Evolutionary conservation across 2,329 filamentous ascomycete genomes (phyloP).

Genomic region (Lithohypha guttulata): DNA sequence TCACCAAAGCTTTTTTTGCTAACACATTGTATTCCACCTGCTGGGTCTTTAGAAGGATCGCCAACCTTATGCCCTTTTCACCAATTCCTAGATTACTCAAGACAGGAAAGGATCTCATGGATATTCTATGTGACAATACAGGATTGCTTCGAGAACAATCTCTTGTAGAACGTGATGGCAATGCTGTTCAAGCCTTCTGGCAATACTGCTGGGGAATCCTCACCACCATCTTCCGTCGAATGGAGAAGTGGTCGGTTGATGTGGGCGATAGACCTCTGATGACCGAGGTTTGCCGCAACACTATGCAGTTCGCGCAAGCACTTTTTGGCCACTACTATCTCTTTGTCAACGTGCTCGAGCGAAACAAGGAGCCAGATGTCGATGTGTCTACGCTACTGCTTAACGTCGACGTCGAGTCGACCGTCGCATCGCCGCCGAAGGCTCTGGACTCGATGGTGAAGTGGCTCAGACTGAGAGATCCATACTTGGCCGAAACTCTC

Average conservation of each 20-base stretch:
- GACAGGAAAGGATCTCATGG: constrained; percentile 50
- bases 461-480: constrained; percentile 83
- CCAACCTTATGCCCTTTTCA: constrained; percentile 47
- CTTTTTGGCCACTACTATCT: constrained; percentile 78
- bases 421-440: constrained; percentile 42
- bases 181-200: constrained; percentile 70
- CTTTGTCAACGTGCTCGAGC: constrained; percentile 59
- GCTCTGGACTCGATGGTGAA: constrained; percentile 62
- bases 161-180: constrained; percentile 47
- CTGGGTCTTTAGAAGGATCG: constrained; percentile 45
- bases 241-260: constrained; percentile 67
- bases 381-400: constrained; percentile 49
- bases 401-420: constrained; percentile 8
- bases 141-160: constrained; percentile 50
- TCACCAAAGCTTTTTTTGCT: constrained; percentile 47
- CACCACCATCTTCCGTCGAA: constrained; percentile 68
- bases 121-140: constrained; percentile 53
- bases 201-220: constrained; percentile 70
- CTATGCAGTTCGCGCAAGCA: constrained; percentile 83
- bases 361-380: constrained; percentile 28
- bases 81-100: constrained; percentile 51
- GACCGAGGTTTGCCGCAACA: constrained; percentile 87
- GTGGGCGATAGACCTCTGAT: constrained; percentile 63
- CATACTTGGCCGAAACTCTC: constrained; percentile 71
- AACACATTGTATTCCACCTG: constrained; percentile 48